Evolutionary conservation across 352 stramenopile species (phyloP).

Genomic region (Pythium utonaiense): DNA sequence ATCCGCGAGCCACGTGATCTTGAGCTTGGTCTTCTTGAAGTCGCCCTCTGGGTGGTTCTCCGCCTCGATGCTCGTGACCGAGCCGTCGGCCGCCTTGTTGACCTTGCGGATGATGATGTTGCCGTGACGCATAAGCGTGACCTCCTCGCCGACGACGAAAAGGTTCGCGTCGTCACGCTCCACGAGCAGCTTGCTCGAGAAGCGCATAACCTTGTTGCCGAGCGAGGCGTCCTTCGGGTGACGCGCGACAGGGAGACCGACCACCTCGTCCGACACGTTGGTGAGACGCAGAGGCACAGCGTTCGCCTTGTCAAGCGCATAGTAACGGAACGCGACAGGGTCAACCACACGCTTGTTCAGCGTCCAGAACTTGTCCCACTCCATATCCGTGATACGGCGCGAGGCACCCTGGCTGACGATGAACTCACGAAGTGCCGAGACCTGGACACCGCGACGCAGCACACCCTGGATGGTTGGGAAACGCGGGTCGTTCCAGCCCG

Average conservation of each 20-base stretch:
- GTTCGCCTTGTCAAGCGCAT: conserved; percentile 91
- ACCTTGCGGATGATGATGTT: conserved; percentile 87
- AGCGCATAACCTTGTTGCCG: conserved; percentile 87
- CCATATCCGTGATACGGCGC: conserved; percentile 97
- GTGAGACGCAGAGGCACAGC: conserved; percentile 88
- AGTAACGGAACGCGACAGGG: conserved; percentile 93
- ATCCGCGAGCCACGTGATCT: conserved; percentile 95
- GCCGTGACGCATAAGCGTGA: conserved; percentile 98
- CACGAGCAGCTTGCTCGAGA: conserved; percentile 89
- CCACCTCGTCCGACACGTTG: conserved; percentile 58
- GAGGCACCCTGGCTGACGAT: conserved; percentile 97
- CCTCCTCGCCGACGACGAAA: conserved; percentile 95
- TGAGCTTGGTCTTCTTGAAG: conserved; percentile 96
- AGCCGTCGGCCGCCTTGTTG: conserved; percentile 46
- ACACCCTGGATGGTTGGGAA: conserved; percentile 98
- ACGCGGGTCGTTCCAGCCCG: conserved; percentile 97
- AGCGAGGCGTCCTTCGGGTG: conserved; percentile 81
- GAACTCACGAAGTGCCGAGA: conserved; percentile 95
- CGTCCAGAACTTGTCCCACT: conserved; percentile 99
- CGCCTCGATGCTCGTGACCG: conserved; percentile 61
- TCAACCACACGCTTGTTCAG: conserved; percentile 99
- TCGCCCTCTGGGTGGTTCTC: conserved; percentile 80
- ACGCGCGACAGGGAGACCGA: conserved; percentile 58
- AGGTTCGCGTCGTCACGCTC: conserved; percentile 93
- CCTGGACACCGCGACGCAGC: conserved; percentile 94